Base-by-base conservation (phyloP, 1,139 yeast species). In the Geotrichum macrosporum region DNA sequence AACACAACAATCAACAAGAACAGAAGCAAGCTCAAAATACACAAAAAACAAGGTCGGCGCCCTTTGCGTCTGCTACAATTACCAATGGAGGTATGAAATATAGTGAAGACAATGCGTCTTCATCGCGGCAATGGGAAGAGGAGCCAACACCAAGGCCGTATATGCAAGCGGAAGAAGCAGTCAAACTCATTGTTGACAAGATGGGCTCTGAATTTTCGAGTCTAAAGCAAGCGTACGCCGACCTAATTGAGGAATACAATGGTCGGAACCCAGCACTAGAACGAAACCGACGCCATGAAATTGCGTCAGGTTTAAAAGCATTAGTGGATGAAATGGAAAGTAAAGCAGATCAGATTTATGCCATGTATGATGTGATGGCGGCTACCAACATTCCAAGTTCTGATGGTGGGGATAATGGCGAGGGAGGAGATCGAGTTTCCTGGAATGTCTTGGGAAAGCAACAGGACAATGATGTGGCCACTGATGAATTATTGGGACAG, bases 311-410 rank as follows among this genome's bases (percentile, higher is more conserved):
- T 13, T 41, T 63, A 44, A 54, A 56, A 37, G 46, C 39, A 1
- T 39, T 59, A 5, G 55, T 62, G 19, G 58, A 58, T 30, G 57
- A 55, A 31, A 56, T 64, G 46, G 67, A 63, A 50, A 57, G 49
- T 35, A 62, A 62, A 41, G 62, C 66, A 5, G 66, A 64, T 44
- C 63, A 62, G 46, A 63, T 64, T 8, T 64, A 64, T 43, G 62
- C 65, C 22, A 48, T 64, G 54, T 58, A 59, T 53, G 61, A 58
- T 55, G 57, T 61, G 15, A 46, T 60, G 37, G 55, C 60, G 33
- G 63, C 59, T 4, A 48, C 54, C 15, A 48, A 56, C 35, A 47
- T 57, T 33, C 43, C 48, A 5, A 26, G 29, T 18, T 16, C 35
- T 9, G 27, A 32, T 13, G 43, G 30, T 6, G 22, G n/a, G 16